A percentile compares a stretch with the other conserved stretches of the same genome.
These are phyloP conservation scores for Trichoderma pleuroti DNA, from an alignment of 2,329 filamentous ascomycete species.

Conservation along the genomic window DNA sequence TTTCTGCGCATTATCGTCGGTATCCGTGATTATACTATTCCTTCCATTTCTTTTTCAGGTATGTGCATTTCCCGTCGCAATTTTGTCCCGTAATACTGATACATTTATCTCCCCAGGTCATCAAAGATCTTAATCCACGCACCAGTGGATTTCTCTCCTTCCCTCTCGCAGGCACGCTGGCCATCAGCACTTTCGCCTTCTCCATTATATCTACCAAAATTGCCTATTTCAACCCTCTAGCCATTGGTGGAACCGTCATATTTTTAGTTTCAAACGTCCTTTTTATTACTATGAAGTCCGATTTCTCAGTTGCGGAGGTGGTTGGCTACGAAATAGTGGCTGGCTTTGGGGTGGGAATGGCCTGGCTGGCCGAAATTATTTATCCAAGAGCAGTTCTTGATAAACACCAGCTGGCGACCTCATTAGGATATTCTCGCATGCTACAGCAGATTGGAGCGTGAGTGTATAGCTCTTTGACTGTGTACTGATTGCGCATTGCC, in stretches of 20 bases:
- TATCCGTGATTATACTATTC: not conserved
- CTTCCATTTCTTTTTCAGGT: constrained; percentile 5
- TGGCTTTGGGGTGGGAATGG: constrained; percentile 2
- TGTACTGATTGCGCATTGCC: not conserved
- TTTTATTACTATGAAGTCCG: not conserved
- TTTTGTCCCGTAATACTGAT: not conserved
- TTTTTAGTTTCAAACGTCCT: not conserved
- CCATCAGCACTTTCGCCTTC: not conserved
- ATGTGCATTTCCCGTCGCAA: not conserved
- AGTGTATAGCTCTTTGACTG: not conserved
- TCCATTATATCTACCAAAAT: not conserved
- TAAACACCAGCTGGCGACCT: not conserved
- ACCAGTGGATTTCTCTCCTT: not conserved
- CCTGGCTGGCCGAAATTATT: constrained; percentile 5
- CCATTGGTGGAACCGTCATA: not conserved
- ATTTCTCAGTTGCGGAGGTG: not conserved
- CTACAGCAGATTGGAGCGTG: constrained; percentile 5
- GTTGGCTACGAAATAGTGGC: constrained; percentile 1
- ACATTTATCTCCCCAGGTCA: not conserved
- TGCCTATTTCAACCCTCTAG: not conserved
- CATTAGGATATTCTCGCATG: constrained; percentile 5
- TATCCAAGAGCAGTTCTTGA: not conserved
- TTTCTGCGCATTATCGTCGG: not conserved
- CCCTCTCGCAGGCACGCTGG: not conserved
- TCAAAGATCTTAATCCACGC: not conserved